Evolutionary conservation across 257 asterid genomes (phyloP).

Genomic region (Nicotiana benthamiana): DNA sequence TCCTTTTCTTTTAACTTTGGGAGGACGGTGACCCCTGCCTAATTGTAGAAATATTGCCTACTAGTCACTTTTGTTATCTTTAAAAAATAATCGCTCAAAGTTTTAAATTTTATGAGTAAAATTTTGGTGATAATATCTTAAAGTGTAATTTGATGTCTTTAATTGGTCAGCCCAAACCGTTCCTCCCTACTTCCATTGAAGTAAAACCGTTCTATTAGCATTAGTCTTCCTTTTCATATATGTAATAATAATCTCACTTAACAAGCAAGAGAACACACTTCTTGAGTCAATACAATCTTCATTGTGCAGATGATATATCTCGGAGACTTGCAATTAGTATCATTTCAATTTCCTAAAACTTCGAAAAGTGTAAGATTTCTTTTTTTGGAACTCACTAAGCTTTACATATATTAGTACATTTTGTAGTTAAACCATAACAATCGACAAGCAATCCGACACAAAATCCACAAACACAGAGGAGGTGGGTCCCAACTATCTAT

Average conservation of each 20-base stretch:
- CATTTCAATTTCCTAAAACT: neutral
- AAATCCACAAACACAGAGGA: conserved; percentile 25
- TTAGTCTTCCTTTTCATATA: neutral
- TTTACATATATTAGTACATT: neutral
- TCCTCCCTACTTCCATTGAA: neutral
- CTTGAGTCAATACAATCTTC: neutral
- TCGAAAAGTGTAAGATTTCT: neutral
- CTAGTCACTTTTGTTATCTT: no score
- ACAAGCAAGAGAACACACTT: neutral
- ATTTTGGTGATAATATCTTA: no score
- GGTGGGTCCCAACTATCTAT: conserved; percentile 17
- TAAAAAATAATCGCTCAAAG: no score
- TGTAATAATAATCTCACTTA: neutral
- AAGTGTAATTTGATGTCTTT: no score
- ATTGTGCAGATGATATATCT: neutral
- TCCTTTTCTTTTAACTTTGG: no score
- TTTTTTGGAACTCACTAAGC: conserved; percentile 9
- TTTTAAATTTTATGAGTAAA: no score
- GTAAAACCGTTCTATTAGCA: neutral
- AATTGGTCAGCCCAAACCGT: no score
- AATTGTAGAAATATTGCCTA: no score
- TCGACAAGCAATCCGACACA: conserved; percentile 27
- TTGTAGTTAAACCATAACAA: neutral
- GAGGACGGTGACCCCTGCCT: no score
- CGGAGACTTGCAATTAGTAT: neutral